Base-by-base conservation (phyloP, 345 rosid genomes). In the Hirschfeldia incana region DNA sequence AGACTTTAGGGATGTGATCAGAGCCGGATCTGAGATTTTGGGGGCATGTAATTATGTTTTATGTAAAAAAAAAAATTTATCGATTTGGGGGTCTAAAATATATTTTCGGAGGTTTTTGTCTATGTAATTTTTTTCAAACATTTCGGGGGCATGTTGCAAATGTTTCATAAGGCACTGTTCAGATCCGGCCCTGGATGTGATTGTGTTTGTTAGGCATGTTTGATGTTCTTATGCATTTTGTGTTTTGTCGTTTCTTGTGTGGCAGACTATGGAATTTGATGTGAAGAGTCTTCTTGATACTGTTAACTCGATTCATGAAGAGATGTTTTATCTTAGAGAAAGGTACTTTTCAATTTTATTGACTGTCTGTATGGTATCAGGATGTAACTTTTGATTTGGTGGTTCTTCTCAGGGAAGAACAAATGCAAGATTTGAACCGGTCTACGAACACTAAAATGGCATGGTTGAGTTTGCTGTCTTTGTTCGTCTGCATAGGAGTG, bases 381-480 rank as follows among this genome's bases (percentile, higher is more conserved):
- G 59, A 51, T 9, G 65, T 64, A 57, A 57, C 30, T 4, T 4
- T 30, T 67, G 67, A 63, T 13, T 78, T 76, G 69, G 37, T 36
- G 2, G 32, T 29, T 67, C 39, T 3, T 39, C 74, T 36, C 92
- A 93, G 98, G 78, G 99, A 93, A 86, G 93, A 88, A 62, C 91
- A 93, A 85, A 95, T 93, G 99, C 94, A 91, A 83, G 93, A 86
- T 4, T 80, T 95, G 75, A 95, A 90, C 83, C 78, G 72, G 59
- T 77, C 87, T 4, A 95, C 99, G 0, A 91, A 89, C 82, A 53
- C 87, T 6, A 93, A 78, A 76, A 95, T 95, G 99, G 94, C 89
- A 10, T 85, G 88, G 92, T 77, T 95, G 61, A 87, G 97, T 79
- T 64, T 90, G 12, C 86, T 95, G 27, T 93, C 98, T 0, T 92